Evolutionary conservation across 306 rosid genomes (phyloP), one percentile per base, ranked within the genome.

Genomic region (Castanea mollissima): DNA sequence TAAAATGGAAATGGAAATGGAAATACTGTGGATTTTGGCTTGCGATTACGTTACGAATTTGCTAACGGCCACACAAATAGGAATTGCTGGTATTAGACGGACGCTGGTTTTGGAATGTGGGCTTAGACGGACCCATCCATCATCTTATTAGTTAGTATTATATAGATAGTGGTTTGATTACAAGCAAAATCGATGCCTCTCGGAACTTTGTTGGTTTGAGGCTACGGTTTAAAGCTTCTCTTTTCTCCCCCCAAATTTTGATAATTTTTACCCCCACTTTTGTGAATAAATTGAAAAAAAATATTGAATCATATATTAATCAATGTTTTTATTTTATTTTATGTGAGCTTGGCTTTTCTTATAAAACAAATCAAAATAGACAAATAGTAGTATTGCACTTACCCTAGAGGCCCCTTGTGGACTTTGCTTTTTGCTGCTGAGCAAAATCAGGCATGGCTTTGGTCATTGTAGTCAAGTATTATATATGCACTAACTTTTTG

Each of bases 161-260:
- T 35, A 35, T 38, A 38, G 44, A 38, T 38, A 1, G 7, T 38
- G 44, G 46, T 38, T 29, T 69, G 41, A 32, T 54, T 74, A 44
- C 67, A 55, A 68, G 84, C 88, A 81, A 55, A 84, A 67, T 74
- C 32, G 88, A 80, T 80, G 64, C 71, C 75, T 86, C 84, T 82
- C 12, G 83, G 80, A 74, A 83, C 81, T 74, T 6, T 23, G 11
- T 54, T 56, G 3, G 32, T 78, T 35, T 69, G 81, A 78, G 87
- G 88, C 19, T 78, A 11, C 60, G 62, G 85, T 81, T 81, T 35
- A 38, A 57, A 80, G 56, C 75, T 74, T 74, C 75, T 49, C 55
- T 34, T 52, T 57, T 71, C 29, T 29, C 86, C 83, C 57, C 88
- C 60, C 81, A 64, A 83, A 77, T 60, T 63, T 25, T 27, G 10